Percentiles rank a stretch among this genome's conserved stretches.
These are phyloP conservation scores for Pneumocystis canis DNA, from an alignment of 1,139 yeast genomes.

Conservation along the genomic window DNA sequence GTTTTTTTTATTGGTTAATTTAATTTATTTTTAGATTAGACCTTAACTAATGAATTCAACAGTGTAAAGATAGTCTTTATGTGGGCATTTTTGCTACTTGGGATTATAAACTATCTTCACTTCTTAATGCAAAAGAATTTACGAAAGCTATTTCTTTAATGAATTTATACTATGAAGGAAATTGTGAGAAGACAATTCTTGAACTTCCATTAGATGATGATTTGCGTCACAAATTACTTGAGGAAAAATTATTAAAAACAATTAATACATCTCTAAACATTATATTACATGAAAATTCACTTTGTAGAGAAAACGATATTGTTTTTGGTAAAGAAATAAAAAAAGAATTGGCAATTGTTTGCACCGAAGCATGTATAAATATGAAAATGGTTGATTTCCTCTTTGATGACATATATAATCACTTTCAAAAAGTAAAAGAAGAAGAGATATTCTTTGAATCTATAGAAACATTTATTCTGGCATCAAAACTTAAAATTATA, in stretches of 20 bases:
- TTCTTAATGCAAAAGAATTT: conserved; percentile 38
- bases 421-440: conserved; percentile 24
- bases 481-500: conserved; percentile 33
- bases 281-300: conserved; percentile 24
- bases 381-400: conserved; percentile 29
- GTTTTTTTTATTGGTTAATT: conserved; percentile 29
- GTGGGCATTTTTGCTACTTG: conserved; percentile 53
- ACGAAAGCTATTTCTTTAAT: conserved; percentile 43
- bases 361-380: conserved; percentile 30
- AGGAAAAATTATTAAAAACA: conserved; percentile 43
- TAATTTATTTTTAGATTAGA: not conserved
- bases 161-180: conserved; percentile 38
- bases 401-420: conserved; percentile 42
- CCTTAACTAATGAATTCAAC: not conserved
- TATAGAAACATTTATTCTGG: conserved; percentile 39
- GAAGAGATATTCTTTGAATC: conserved; percentile 33
- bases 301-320: conserved; percentile 10
- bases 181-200: conserved; percentile 33
- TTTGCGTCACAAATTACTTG: conserved; percentile 36
- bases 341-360: conserved; percentile 16
- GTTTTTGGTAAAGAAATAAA: not conserved
- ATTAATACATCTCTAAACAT: conserved; percentile 38
- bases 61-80: conserved; percentile 34
- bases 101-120: conserved; percentile 49
- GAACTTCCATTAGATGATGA: conserved; percentile 40